phyloP scores from a whole-genome alignment of 176 grass and related monocot species.

The Musa acuminata region DNA sequence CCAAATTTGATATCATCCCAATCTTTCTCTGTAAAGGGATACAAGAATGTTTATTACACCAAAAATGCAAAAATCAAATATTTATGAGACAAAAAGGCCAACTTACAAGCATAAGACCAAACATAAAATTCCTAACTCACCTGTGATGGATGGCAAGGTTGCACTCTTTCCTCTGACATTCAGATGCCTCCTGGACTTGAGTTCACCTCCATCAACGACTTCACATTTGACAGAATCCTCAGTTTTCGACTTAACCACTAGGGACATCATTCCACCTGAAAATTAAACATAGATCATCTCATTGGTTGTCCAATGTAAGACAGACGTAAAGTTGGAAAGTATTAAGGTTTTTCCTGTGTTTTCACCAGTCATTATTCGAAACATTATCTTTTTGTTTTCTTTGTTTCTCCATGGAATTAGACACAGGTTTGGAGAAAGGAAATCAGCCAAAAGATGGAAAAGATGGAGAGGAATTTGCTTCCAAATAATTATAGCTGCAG shows the following conservation, averaged over 20 bases:
- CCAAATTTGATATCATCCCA: slow-evolving; percentile 99
- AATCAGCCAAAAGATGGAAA: too few species aligned
- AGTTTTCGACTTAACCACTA: slow-evolving; percentile 77
- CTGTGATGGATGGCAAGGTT: slow-evolving; percentile 94
- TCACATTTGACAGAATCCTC: slow-evolving; percentile 93
- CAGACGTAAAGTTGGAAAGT: neutral
- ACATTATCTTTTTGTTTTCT: neutral
- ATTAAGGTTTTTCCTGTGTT: neutral
- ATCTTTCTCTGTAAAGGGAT: slow-evolving; percentile 71
- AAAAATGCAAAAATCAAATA: neutral
- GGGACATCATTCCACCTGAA: slow-evolving; percentile 99
- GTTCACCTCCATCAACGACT: slow-evolving; percentile 93
- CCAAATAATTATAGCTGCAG: too few species aligned
- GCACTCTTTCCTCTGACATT: slow-evolving; percentile 99
- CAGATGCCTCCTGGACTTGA: slow-evolving; percentile 89
- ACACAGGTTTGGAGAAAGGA: too few species aligned
- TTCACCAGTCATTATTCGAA: neutral
- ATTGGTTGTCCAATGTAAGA: neutral
- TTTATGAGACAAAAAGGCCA: neutral
- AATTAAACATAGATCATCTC: neutral
- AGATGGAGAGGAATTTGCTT: too few species aligned
- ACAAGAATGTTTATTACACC: slow-evolving; percentile 4
- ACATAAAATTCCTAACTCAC: slow-evolving; percentile 28
- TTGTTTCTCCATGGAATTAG: too few species aligned
- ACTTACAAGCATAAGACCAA: neutral